Percentiles rank a stretch among this genome's conserved stretches.
Evolutionary conservation across 768 basidiomycete genomes (phyloP).

Genomic region (Phylloporus sp.): DNA sequence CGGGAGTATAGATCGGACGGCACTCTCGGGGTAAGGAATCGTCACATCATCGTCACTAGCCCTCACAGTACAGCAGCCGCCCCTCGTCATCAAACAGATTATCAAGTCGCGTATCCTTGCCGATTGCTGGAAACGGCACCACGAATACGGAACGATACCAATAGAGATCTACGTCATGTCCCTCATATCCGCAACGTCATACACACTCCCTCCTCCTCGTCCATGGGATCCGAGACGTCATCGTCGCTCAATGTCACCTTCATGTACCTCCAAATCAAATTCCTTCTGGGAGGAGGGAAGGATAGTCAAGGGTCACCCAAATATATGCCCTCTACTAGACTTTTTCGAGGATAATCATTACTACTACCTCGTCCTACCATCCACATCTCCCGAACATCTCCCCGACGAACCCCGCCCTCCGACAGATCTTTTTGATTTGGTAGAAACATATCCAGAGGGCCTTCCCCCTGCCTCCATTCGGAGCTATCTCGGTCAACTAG

Average conservation of each 20-base stretch:
- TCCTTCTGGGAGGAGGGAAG: slow-evolving; percentile 65
- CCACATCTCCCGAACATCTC: slow-evolving; percentile 54
- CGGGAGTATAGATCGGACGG: slow-evolving; percentile 73
- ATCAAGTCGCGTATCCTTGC: slow-evolving; percentile 98
- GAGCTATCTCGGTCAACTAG: slow-evolving; percentile 88
- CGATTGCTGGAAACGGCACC: slow-evolving; percentile 99
- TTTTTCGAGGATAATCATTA: slow-evolving; percentile 97
- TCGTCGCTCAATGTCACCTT: slow-evolving; percentile 19
- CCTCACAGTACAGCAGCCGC: slow-evolving; percentile 48
- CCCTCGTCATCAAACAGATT: slow-evolving; percentile 93
- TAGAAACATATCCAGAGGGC: slow-evolving; percentile 84
- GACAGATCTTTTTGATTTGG: slow-evolving; percentile 91
- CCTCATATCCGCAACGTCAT: slow-evolving; percentile 75
- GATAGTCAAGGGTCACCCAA: slow-evolving; percentile 83
- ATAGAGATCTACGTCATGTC: slow-evolving; percentile 97
- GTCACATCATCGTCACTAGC: background rate
- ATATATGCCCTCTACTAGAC: slow-evolving; percentile 90
- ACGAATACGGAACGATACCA: slow-evolving; percentile 90
- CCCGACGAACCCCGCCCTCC: slow-evolving; percentile 52
- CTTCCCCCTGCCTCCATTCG: slow-evolving; percentile 69
- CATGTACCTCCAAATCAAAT: slow-evolving; percentile 6
- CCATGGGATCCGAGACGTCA: slow-evolving; percentile 78
- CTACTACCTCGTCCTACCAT: slow-evolving; percentile 91
- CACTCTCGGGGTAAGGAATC: slow-evolving; percentile 68
- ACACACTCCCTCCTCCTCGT: slow-evolving; percentile 69